phyloP scores from a whole-genome alignment of 768 basidiomycete genomes.

The Melanogaster broomeanus region DNA sequence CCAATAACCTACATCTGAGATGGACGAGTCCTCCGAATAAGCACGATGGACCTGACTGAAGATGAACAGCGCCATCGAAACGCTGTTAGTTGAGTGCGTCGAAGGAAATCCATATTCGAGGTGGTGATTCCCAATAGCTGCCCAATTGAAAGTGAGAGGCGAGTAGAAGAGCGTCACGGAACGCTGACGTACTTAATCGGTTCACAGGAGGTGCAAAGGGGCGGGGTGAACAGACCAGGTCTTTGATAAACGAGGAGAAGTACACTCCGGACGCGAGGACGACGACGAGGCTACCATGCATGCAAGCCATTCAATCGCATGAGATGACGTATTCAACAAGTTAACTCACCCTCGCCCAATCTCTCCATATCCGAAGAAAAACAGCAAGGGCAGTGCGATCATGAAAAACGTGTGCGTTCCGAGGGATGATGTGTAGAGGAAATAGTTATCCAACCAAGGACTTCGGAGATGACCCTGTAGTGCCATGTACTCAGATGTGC shows the following conservation, averaged over 20 bases:
- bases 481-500: constrained; percentile 6
- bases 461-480: constrained; percentile 54
- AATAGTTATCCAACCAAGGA: constrained; percentile 76
- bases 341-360: constrained; percentile 70
- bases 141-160: not conserved
- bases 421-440: constrained; percentile 78
- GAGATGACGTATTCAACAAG: not conserved
- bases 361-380: constrained; percentile 82
- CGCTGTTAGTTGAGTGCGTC: constrained; percentile 89
- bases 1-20: constrained; percentile 49
- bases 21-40: constrained; percentile 34
- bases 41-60: constrained; percentile 59
- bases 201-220: constrained; percentile 90
- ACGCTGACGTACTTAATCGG: constrained; percentile 69
- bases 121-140: constrained; percentile 79
- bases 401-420: constrained; percentile 95
- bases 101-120: constrained; percentile 96
- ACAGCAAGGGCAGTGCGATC: constrained; percentile 80
- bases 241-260: constrained; percentile 84
- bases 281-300: constrained; percentile 54
- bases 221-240: constrained; percentile 86
- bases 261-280: constrained; percentile 83
- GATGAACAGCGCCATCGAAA: constrained; percentile 87
- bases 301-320: constrained; percentile 11
- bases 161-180: not conserved